Evolutionary conservation across 2,329 filamentous ascomycete species (phyloP).

Genomic region (Alternaria atra): DNA sequence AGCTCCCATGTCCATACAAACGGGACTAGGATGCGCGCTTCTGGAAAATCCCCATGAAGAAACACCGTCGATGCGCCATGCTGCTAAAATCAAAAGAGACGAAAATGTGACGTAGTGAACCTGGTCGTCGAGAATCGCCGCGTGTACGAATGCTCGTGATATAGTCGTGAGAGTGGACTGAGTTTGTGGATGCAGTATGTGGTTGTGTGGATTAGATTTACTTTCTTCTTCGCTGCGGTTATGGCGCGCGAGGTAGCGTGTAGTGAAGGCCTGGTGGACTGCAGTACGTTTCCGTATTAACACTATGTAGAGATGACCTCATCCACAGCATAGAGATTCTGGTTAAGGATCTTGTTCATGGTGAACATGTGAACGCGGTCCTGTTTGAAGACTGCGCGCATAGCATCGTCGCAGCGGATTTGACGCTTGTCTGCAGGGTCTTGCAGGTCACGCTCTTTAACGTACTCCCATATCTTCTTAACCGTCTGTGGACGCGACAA

Average conservation of each 20-base stretch:
- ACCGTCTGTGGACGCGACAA: constrained; percentile 94
- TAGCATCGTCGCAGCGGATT: constrained; percentile 88
- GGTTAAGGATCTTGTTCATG: constrained; percentile 96
- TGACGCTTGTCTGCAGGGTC: constrained; percentile 91
- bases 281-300: background rate
- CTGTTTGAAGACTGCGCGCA: constrained; percentile 92
- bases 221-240: background rate
- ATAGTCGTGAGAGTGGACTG: constrained; percentile 4
- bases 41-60: background rate
- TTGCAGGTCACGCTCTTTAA: constrained; percentile 87
- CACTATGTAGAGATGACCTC: constrained; percentile 55
- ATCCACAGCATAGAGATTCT: constrained; percentile 86
- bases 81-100: constrained; percentile 18
- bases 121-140: constrained; percentile 1
- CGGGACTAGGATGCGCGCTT: constrained; percentile 5
- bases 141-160: constrained; percentile 6
- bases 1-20: background rate
- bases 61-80: constrained; percentile 23
- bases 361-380: constrained; percentile 97
- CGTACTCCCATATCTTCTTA: constrained; percentile 95
- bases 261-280: background rate
- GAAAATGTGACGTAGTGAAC: background rate
- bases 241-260: background rate
- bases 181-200: background rate
- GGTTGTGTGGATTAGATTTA: constrained; percentile 5